Conservation (phyloP, 805 yeast species). For the Metschnikowia gruessii region DNA sequence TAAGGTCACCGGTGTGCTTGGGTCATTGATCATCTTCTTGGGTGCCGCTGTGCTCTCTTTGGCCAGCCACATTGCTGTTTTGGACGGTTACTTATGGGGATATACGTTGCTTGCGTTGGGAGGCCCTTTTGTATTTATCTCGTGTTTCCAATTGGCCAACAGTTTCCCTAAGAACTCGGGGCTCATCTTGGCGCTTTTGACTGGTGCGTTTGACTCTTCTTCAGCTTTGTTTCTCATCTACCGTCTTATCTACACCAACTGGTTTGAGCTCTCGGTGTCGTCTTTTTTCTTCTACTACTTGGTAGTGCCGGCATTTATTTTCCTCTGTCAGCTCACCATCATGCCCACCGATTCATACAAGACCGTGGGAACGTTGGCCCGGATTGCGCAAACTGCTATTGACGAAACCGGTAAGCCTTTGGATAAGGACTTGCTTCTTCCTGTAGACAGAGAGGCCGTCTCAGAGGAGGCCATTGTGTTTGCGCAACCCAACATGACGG, state of each 20-base stretch:
- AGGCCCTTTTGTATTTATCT: constrained; percentile 91
- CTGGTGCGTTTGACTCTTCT: constrained; percentile 94
- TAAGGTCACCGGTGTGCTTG: constrained; percentile 69
- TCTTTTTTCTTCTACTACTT: constrained; percentile 66
- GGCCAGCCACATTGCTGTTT: constrained; percentile 30
- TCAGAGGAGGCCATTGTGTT: constrained; percentile 24
- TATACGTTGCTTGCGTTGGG: constrained; percentile 78
- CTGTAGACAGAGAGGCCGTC: constrained; percentile 34
- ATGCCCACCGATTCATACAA: constrained; percentile 82
- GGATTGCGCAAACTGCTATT: constrained; percentile 67
- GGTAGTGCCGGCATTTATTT: constrained; percentile 74
- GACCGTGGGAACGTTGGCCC: constrained; percentile 64
- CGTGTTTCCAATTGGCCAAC: constrained; percentile 87
- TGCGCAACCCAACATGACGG: constrained; percentile 37
- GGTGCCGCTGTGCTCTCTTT: constrained; percentile 52
- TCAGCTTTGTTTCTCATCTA: constrained; percentile 82
- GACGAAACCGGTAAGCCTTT: constrained; percentile 66
- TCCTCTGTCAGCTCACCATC: constrained; percentile 66
- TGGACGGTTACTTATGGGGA: constrained; percentile 73
- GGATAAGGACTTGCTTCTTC: constrained; percentile 42
- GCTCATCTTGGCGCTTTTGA: constrained; percentile 70
- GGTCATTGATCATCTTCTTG: constrained; percentile 54
- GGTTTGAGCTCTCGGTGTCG: constrained; percentile 42
- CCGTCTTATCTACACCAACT: constrained; percentile 56
- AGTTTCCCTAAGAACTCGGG: constrained; percentile 83